Conservation (phyloP, 106 monocot genomes). For the Gastrodia elata region DNA sequence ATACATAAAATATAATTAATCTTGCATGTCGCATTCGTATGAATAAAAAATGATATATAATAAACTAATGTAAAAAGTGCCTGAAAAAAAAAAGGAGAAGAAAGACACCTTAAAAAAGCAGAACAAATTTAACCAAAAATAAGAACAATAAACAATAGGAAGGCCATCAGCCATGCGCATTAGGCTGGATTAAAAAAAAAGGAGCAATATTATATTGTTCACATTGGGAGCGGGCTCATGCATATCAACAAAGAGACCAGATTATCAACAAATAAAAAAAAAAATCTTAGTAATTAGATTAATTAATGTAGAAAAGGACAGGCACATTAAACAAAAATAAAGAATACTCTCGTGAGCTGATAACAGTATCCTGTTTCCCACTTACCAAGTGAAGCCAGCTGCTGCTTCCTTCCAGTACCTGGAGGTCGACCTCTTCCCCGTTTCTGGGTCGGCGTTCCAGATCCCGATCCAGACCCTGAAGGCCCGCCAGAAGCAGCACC, state of each 20-base stretch:
- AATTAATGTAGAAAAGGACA: constrained; percentile 8
- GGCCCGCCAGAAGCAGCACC: constrained; percentile 12
- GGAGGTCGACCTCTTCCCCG: constrained; percentile 64
- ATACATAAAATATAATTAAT: background rate
- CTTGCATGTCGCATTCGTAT: background rate
- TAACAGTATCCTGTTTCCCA: background rate
- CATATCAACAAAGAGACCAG: background rate
- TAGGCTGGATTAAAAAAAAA: background rate
- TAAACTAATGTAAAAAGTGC: background rate
- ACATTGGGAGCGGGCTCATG: background rate
- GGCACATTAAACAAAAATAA: background rate
- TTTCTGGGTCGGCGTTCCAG: constrained; percentile 28
- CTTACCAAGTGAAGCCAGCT: constrained; percentile 52
- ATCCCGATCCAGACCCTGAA: constrained; percentile 17
- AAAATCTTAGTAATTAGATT: background rate
- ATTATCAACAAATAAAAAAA: background rate
- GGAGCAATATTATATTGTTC: background rate
- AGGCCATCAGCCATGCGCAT: constrained; percentile 4
- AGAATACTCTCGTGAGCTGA: background rate
- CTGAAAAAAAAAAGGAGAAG: constrained; percentile 1
- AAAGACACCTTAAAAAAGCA: background rate
- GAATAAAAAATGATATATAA: constrained; percentile 3
- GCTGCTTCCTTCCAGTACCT: constrained; percentile 61
- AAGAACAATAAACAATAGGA: constrained; percentile 6
- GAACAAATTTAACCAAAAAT: constrained; percentile 5